phyloP scores from a whole-genome alignment of 495 filamentous ascomycete species.

The Penicillium longicatenatum region DNA sequence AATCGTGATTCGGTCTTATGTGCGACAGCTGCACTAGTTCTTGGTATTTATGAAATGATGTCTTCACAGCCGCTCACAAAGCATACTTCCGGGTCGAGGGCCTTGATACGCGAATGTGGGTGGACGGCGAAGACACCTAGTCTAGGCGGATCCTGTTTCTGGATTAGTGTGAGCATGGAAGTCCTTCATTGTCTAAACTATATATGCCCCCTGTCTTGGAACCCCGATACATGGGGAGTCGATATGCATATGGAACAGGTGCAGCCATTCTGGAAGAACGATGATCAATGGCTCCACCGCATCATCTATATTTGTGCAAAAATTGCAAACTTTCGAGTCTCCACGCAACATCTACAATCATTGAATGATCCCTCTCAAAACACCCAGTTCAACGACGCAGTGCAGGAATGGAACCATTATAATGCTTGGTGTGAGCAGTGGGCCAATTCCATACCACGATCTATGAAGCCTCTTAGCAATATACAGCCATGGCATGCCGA shows the following conservation, averaged over 20 bases:
- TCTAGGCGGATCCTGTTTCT: constrained; percentile 89
- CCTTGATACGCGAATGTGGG: constrained; percentile 85
- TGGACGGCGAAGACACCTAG: constrained; percentile 83
- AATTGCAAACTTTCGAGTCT: constrained; percentile 77
- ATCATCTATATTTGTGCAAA: constrained; percentile 92
- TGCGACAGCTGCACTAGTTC: constrained; percentile 82
- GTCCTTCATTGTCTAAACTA: constrained; percentile 83
- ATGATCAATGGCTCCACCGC: constrained; percentile 89
- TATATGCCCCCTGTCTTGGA: constrained; percentile 87
- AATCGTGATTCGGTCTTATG: constrained; percentile 83
- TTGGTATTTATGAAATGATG: constrained; percentile 95
- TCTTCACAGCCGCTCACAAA: constrained; percentile 77
- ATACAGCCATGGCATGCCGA: constrained; percentile 67
- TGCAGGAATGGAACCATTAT: constrained; percentile 75
- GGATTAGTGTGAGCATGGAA: constrained; percentile 91
- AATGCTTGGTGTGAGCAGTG: constrained; percentile 77
- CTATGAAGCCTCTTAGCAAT: constrained; percentile 85
- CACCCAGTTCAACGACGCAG: constrained; percentile 62
- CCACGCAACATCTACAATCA: constrained; percentile 61
- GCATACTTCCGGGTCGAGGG: constrained; percentile 83
- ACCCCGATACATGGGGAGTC: constrained; percentile 89
- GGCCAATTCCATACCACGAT: constrained; percentile 73
- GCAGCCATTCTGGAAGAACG: constrained; percentile 50
- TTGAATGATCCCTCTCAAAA: constrained; percentile 50
- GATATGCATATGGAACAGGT: constrained; percentile 72